Base-by-base conservation (phyloP, 2,329 filamentous ascomycete species). In the Diaporthe destruens region DNA sequence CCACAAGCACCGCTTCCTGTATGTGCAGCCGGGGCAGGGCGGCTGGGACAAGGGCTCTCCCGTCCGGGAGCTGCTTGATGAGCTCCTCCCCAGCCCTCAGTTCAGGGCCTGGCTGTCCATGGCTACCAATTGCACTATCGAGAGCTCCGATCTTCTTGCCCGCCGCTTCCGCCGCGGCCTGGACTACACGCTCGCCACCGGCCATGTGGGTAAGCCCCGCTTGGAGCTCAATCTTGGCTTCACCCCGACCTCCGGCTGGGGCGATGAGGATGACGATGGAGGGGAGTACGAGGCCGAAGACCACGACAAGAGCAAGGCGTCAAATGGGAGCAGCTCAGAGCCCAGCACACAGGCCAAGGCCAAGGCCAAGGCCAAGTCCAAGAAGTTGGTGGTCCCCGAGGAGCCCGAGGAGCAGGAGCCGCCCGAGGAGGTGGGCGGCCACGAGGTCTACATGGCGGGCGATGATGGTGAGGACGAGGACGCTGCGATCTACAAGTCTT, bases 1-100 rank as follows among this genome's bases (percentile, higher is more conserved):
- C 0, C 95, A 99, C 84, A 99, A 99, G 85, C 95, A 98, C 80
- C 93, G 95, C 18, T 99, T 93, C 81, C 86, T 98, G 2, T 99
- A 96, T 82, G 88, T 94, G 73, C 91, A 94, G 76, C 85, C 83
- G 76, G 86, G 78, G 65, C 82, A 83, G 69, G 75, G 82, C 61
- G 75, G 81, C 72, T 77, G 83, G 66, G 82, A 86, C 56, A 57
- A 53, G 16, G 81, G 85, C 66, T 89, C 88, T 18, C 88, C 94
- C 0, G 87, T 97, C 73, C 90, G 92, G 70, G 94, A 97, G 80
- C 86, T 99, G 11, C 83, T 98, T 14, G 91, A 97, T 75, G 89
- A 92, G 16, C 88, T 98, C 71, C 87, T 99, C 23, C 95, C 96
- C 0, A 97, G 94, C 73, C 87, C 88, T 29, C 90, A 95, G 53